phyloP scores from a whole-genome alignment of 2,329 filamentous ascomycete genomes.

The Seiridium unicorne region DNA sequence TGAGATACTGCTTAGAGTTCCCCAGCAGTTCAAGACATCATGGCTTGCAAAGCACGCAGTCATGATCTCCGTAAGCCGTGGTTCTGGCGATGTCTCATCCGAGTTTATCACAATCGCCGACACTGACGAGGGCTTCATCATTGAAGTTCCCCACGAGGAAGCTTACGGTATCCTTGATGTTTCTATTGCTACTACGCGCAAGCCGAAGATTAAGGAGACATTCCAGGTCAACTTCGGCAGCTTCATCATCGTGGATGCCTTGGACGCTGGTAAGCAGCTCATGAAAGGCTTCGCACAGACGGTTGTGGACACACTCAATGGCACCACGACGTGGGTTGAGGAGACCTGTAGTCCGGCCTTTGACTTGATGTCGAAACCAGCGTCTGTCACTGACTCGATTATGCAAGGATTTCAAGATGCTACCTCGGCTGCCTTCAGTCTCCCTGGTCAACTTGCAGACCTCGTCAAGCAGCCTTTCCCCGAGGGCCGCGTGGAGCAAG shows the following conservation, averaged over 20 bases:
- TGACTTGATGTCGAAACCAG: slow-evolving; percentile 28
- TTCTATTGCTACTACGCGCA: slow-evolving; percentile 55
- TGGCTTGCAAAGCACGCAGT: slow-evolving; percentile 59
- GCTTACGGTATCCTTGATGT: slow-evolving; percentile 58
- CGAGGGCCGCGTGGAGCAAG: slow-evolving; percentile 22
- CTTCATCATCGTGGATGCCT: slow-evolving; percentile 40
- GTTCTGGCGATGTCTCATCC: slow-evolving; percentile 43
- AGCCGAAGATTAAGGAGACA: slow-evolving; percentile 60
- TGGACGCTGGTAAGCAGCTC: slow-evolving; percentile 42
- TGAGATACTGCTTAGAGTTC: slow-evolving; percentile 54
- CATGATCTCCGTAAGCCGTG: slow-evolving; percentile 52
- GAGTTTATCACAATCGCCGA: slow-evolving; percentile 47
- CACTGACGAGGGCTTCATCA: slow-evolving; percentile 49
- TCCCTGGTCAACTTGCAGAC: slow-evolving; percentile 17
- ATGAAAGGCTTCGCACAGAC: slow-evolving; percentile 38
- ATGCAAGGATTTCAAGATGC: slow-evolving; percentile 24
- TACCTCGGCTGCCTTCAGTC: slow-evolving; percentile 18
- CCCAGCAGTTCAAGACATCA: slow-evolving; percentile 45
- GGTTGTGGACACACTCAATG: slow-evolving; percentile 38
- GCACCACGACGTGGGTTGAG: slow-evolving; percentile 30
- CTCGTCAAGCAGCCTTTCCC: slow-evolving; percentile 22
- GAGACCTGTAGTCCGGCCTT: slow-evolving; percentile 29
- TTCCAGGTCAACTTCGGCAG: slow-evolving; percentile 60
- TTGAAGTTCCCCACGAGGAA: slow-evolving; percentile 52
- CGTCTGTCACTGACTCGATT: slow-evolving; percentile 27